Evolutionary conservation across 2,329 filamentous ascomycete genomes (phyloP).

Genomic region (Neofusicoccum sp.): DNA sequence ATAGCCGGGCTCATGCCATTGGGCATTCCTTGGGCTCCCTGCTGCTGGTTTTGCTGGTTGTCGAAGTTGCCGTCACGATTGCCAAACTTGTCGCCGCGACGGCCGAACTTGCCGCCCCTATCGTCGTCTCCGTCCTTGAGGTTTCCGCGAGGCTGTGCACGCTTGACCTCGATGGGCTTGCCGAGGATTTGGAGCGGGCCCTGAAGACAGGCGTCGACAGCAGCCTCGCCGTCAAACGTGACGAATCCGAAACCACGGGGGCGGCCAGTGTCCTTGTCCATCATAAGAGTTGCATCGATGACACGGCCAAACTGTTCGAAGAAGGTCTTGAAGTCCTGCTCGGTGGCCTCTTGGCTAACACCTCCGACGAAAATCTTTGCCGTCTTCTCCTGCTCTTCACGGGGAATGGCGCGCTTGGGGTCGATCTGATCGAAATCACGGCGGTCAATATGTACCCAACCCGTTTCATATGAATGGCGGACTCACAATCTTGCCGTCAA

Average conservation of each 20-base stretch:
- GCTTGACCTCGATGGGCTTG: slow-evolving; percentile 97
- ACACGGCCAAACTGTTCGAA: slow-evolving; percentile 97
- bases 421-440: slow-evolving; percentile 70
- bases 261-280: slow-evolving; percentile 98
- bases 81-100: slow-evolving; percentile 40
- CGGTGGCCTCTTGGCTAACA: slow-evolving; percentile 94
- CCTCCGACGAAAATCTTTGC: slow-evolving; percentile 99
- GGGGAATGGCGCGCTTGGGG: slow-evolving; percentile 93
- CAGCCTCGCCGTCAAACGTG: slow-evolving; percentile 93
- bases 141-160: slow-evolving; percentile 93
- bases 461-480: neutral
- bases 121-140: slow-evolving; percentile 86
- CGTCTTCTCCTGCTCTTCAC: slow-evolving; percentile 97
- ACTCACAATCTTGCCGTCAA: slow-evolving; percentile 97
- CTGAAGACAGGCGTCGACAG: slow-evolving; percentile 87
- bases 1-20: slow-evolving; percentile 88
- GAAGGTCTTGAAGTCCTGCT: slow-evolving; percentile 94
- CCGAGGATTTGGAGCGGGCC: slow-evolving; percentile 88
- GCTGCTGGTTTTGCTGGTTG: slow-evolving; percentile 51
- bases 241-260: slow-evolving; percentile 97
- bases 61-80: slow-evolving; percentile 42
- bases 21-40: slow-evolving; percentile 35
- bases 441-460: neutral
- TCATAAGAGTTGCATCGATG: slow-evolving; percentile 97
- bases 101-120: slow-evolving; percentile 44